Evolutionary conservation across 805 yeast genomes (phyloP), one percentile per base, ranked within the genome.

Genomic region (Zygotorulaspora sp.): DNA sequence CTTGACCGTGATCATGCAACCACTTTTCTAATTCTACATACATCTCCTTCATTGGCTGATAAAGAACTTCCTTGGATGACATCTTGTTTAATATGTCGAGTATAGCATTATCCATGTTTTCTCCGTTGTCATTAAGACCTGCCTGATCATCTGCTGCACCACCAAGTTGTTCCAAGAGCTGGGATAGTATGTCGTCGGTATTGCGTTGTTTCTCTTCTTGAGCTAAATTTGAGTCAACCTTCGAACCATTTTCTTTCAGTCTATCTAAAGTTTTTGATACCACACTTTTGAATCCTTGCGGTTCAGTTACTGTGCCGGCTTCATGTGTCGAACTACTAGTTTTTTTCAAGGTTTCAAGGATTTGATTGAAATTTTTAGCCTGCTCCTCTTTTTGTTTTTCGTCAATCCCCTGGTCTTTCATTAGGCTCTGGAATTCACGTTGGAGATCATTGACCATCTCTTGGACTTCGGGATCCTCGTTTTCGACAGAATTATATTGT

Each of bases 1-100:
- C 57, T 6, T 67, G 71, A 35, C 67, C 66, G 45, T 83, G 71
- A 32, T 72, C 74, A 30, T 65, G 62, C 44, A 90, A 68, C 80
- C 85, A 90, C 18, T 61, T 71, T 2, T 87, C 84, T 57, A 79
- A 86, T 55, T 84, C 85, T 9, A 67, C 63, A 47, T 80, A 76
- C 57, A 89, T 70, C 43, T 87, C 95, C 53, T 80, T 83, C 63
- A 90, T 72, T 2, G 97, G 96, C 49, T 83, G 95, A 55, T 85
- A 89, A 25, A 90, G 69, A 14, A 89, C 83, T 40, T 81, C 89
- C 55, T 88, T 90, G 4, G 92, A 77, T 6, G 92, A 76, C 58
- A 90, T 71, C 56, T 88, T 90, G 45, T 78, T 80, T 52, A 90
- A 68, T 78, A 90, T 78, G 24, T 83, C 86, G 32, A 86, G 63